A percentile compares a stretch with the other conserved stretches of the same genome.
Evolutionary conservation across 139 green algal species (phyloP).

Genomic region (Zygnema circumcarinatum): DNA sequence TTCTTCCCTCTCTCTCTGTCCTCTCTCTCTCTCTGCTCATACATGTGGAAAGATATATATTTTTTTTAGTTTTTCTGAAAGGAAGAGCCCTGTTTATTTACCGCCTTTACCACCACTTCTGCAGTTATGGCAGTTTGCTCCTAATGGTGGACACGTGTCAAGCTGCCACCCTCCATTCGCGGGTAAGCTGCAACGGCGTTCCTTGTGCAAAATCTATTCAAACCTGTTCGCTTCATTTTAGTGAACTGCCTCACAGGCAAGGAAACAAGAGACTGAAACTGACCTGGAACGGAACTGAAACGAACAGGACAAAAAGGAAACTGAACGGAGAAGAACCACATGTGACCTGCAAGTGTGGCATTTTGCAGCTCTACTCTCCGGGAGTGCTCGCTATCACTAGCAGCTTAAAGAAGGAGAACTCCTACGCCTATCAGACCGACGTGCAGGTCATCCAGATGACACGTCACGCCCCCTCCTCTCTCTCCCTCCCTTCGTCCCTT

Average conservation of each 20-base stretch:
- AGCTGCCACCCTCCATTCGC: conserved; percentile 14
- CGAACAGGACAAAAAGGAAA: too few relatives aligned
- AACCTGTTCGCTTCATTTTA: too few relatives aligned
- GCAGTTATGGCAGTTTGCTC: conserved; percentile 81
- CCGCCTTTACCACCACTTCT: too few relatives aligned
- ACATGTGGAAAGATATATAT: neutral
- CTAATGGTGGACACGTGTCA: conserved; percentile 93
- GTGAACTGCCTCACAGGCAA: too few relatives aligned
- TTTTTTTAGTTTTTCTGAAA: neutral
- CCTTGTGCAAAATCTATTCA: neutral
- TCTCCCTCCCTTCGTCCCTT: neutral
- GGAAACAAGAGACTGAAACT: too few relatives aligned
- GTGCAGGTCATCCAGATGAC: conserved; percentile 49
- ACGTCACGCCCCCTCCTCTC: neutral
- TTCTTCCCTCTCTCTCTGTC: neutral
- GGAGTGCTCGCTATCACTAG: conserved; percentile 70
- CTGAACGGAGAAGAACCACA: too few relatives aligned
- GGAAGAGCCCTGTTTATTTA: too few relatives aligned
- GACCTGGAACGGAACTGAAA: too few relatives aligned
- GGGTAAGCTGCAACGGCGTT: too few relatives aligned
- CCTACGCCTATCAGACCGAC: conserved; percentile 74
- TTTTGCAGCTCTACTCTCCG: conserved; percentile 66
- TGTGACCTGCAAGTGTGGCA: too few relatives aligned
- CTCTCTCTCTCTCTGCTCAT: conserved; percentile 10
- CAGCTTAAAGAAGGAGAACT: conserved; percentile 73